Evolutionary conservation across 2,329 filamentous ascomycete species (phyloP).

Genomic region (Cryphonectria japonica): DNA sequence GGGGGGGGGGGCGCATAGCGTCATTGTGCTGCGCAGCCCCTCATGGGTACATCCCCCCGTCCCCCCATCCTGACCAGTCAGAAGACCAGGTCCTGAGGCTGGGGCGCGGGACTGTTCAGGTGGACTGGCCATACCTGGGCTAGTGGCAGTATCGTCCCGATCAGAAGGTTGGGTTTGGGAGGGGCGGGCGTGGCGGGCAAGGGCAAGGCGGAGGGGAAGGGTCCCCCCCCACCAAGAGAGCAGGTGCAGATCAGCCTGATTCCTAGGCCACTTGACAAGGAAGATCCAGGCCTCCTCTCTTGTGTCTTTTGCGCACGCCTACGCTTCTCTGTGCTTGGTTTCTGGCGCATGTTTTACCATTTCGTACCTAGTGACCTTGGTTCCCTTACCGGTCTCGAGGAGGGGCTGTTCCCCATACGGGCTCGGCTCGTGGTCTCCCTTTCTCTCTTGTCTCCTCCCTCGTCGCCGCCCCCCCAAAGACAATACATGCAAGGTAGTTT

Average conservation of each 20-base stretch:
- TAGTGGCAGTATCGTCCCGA: constrained; percentile 8
- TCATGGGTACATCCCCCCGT: not conserved
- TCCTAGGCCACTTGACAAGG: constrained; percentile 26
- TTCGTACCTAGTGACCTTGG: not conserved
- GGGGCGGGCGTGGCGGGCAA: not conserved
- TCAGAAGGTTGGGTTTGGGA: constrained; percentile 7
- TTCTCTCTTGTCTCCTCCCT: not conserved
- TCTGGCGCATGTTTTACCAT: constrained; percentile 1
- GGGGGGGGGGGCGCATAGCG: constrained; percentile 13
- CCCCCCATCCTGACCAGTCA: constrained; percentile 18
- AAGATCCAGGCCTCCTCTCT: not conserved
- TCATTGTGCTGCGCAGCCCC: constrained; percentile 12
- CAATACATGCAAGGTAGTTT: too few relatives aligned
- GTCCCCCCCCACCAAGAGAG: not conserved
- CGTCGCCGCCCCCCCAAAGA: not conserved
- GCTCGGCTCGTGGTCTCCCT: not conserved
- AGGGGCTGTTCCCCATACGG: not conserved
- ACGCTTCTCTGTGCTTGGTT: not conserved
- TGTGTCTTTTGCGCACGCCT: not conserved
- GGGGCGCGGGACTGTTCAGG: not conserved
- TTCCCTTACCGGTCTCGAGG: not conserved
- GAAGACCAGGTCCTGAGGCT: constrained; percentile 20
- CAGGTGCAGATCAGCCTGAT: constrained; percentile 20
- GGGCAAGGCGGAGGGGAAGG: not conserved
- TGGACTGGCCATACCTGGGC: constrained; percentile 6